Evolutionary conservation across 1,284 basidiomycete species (phyloP).

Genomic region (Ceraceosorus bombacis): DNA sequence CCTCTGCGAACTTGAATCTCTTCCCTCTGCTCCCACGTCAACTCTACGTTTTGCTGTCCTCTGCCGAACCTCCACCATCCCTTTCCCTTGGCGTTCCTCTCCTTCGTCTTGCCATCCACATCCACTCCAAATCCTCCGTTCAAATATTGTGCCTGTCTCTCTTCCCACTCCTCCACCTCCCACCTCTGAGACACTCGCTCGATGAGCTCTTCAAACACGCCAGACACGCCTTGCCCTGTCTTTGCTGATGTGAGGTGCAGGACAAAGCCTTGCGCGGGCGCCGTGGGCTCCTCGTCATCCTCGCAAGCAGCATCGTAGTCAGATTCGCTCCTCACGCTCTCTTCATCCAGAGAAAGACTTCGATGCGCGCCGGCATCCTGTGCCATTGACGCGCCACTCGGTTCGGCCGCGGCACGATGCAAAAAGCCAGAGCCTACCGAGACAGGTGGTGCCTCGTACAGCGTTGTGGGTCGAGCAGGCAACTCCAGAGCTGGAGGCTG

Average conservation of each 20-base stretch:
- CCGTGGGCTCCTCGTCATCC: slow-evolving; percentile 65
- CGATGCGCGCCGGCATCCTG: too few species aligned
- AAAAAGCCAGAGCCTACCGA: too few species aligned
- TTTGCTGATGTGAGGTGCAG: not conserved
- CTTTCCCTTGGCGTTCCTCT: not conserved
- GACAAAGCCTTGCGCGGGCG: slow-evolving; percentile 37
- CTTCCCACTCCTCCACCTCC: not conserved
- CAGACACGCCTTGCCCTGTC: not conserved
- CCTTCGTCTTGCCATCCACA: not conserved
- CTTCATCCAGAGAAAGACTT: too few species aligned
- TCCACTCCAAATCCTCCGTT: not conserved
- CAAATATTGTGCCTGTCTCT: not conserved
- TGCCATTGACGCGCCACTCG: too few species aligned
- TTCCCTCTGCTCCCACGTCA: not conserved
- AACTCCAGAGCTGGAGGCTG: too few species aligned
- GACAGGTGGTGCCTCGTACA: too few species aligned
- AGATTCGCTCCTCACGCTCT: not conserved
- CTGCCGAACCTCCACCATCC: not conserved
- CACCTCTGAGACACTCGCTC: not conserved
- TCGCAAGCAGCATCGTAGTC: slow-evolving; percentile 52
- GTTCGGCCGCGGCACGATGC: too few species aligned
- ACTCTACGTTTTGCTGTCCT: not conserved
- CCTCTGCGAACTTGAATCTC: not conserved
- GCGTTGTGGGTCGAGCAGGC: too few species aligned
- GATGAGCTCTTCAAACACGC: not conserved